A percentile compares a stretch with the other conserved stretches of the same genome.
Evolutionary conservation across 2,329 filamentous ascomycete species (phyloP).

Genomic region (Diplocarpon rosae): DNA sequence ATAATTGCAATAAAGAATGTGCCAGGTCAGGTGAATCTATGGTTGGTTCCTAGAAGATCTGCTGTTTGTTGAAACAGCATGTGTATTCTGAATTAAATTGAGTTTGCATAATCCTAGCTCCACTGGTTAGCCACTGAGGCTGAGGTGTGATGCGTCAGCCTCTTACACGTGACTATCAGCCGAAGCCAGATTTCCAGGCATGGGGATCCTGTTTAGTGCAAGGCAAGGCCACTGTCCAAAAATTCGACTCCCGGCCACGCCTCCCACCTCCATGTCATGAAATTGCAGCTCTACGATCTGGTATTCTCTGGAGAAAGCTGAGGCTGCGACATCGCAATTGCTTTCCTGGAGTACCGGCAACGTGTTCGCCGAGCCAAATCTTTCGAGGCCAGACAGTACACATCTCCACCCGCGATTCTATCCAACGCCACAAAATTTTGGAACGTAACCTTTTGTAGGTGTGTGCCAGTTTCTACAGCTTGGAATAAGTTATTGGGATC

Average conservation of each 20-base stretch:
- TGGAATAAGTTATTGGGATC: not conserved
- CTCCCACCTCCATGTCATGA: conserved; percentile 16
- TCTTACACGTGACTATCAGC: conserved; percentile 1
- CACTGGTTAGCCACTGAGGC: not conserved
- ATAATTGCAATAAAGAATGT: conserved; percentile 19
- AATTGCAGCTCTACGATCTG: conserved; percentile 7
- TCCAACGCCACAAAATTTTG: conserved; percentile 1
- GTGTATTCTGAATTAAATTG: not conserved
- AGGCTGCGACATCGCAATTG: conserved; percentile 3
- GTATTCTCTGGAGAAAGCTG: conserved; percentile 8
- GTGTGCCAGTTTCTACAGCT: not conserved
- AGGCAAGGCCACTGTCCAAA: conserved; percentile 6
- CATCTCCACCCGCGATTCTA: conserved; percentile 6
- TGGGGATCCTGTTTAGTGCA: not conserved
- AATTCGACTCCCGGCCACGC: not conserved
- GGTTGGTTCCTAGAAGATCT: not conserved
- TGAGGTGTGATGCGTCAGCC: not conserved
- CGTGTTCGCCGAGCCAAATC: conserved; percentile 20
- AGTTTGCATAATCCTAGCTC: not conserved
- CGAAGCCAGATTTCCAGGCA: conserved; percentile 9
- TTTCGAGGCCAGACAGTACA: conserved; percentile 6
- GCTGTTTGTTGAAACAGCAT: not conserved
- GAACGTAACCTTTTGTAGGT: conserved; percentile 5
- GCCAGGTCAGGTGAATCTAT: not conserved
- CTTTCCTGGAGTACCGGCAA: conserved; percentile 16